Evolutionary conservation across 2,329 filamentous ascomycete genomes (phyloP).

Genomic region (Aschersonia sp.): DNA sequence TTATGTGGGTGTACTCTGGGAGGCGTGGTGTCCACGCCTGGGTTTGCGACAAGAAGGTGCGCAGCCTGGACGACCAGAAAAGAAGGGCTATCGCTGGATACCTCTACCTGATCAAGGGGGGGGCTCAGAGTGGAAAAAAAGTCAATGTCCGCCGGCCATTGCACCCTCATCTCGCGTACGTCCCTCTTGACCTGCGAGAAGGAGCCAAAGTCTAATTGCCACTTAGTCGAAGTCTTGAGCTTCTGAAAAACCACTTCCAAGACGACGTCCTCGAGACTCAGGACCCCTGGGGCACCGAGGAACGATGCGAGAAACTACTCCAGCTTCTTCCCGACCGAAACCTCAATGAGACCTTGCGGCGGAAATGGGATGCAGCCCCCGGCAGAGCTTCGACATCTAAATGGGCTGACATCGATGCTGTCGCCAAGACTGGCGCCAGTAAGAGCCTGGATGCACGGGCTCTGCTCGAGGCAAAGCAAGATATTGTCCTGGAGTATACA

Average conservation of each 20-base stretch:
- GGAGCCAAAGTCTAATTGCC: too few relatives aligned
- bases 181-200: slow-evolving; percentile 3
- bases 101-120: slow-evolving; percentile 78
- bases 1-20: slow-evolving; percentile 97
- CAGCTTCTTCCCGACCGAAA: slow-evolving; percentile 69
- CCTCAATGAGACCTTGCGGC: slow-evolving; percentile 64
- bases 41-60: slow-evolving; percentile 84
- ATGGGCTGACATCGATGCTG: slow-evolving; percentile 83
- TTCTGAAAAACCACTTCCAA: slow-evolving; percentile 74
- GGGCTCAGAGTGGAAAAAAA: slow-evolving; percentile 72
- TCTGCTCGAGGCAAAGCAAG: slow-evolving; percentile 81
- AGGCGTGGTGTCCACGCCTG: slow-evolving; percentile 94
- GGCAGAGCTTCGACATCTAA: slow-evolving; percentile 64
- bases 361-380: slow-evolving; percentile 82
- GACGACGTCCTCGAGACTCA: slow-evolving; percentile 69
- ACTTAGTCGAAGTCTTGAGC: slow-evolving; percentile 62
- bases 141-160: slow-evolving; percentile 74
- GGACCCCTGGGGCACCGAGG: slow-evolving; percentile 64
- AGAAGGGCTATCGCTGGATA: slow-evolving; percentile 78
- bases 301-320: slow-evolving; percentile 64
- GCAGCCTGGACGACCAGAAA: slow-evolving; percentile 73
- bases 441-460: slow-evolving; percentile 58
- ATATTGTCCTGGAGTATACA: slow-evolving; percentile 92
- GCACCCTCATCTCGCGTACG: slow-evolving; percentile 72
- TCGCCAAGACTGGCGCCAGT: slow-evolving; percentile 64